Evolutionary conservation across 2,329 filamentous ascomycete species (phyloP), one percentile per base, ranked within the genome.

Genomic region (Pseudogymnoascus sp.): DNA sequence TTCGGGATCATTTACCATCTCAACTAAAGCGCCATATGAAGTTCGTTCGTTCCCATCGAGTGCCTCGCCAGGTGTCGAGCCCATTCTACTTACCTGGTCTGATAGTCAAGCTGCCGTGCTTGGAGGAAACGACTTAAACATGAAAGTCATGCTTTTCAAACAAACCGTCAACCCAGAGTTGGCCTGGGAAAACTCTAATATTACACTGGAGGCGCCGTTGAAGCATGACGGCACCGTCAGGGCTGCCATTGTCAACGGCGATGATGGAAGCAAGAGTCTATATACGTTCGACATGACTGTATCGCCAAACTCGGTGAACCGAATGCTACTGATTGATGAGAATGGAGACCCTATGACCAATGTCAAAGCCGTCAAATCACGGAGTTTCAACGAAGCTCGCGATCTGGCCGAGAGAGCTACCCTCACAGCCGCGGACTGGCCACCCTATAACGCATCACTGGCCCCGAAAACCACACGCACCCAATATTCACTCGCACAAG

Each of bases 251-350:
- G 75, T 95, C n/a, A 77, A 79, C 11, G 89, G 88, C 21, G 81
- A 85, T 43, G 91, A 96, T 72, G 86, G 83, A 29, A 92, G 89
- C 74, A 92, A 90, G 71, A 84, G 87, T 39, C 77, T 97, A 16
- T 85, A 92, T 68, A 85, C 86, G 10, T 96, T 94, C 68, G 86
- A 96, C 71, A 82, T 92, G 75, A 81, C 81, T 12, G 79, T 81
- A 8, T 85, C 87, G 0, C 92, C 93, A 2, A 96, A 95, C 71
- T 75, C 78, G 6, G 89, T 96, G 45, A 83, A 83, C 33, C 85
- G 89, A 62, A 84, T 87, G 33, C 81, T 91, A 16, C 74, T 96
- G 12, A 74, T 88, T 58, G 82, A 84, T 65, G 80, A 81, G 10
- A 78, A 80, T 41, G 89, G 89, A 14, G 79, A 71, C 65, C 81